Evolutionary conservation across 805 yeast genomes (phyloP), one percentile per base, ranked within the genome.

Genomic region (Candida mattraensis): DNA sequence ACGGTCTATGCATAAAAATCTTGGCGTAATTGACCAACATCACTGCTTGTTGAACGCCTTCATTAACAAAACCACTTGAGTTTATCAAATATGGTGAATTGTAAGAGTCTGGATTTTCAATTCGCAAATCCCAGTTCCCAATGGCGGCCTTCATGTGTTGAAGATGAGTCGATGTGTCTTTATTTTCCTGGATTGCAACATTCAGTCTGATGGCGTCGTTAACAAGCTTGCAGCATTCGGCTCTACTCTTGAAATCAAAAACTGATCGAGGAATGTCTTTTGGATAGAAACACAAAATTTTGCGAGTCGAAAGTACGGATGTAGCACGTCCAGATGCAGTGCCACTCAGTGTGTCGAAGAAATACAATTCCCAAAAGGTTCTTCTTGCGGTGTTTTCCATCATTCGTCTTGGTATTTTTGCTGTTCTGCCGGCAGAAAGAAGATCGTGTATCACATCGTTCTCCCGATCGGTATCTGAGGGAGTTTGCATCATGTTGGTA

Each of bases 1-100:
- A 64, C 3, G 79, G 80, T 38, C 79, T 52, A 50, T 74, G 77
- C 3, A 74, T 70, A 44, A 73, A 74, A n/a, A 74, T 71, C 42
- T 69, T 71, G 1, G 79, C 77, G 51, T 74, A 74, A 39, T 69
- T 69, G 34, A 68, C 58, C 52, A 74, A 52, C 37, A 72, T 58
- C 7, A 69, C 60, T 1, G 77, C 65, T 45, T 74, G 78, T 35
- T 72, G 76, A 3, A 73, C 69, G 18, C 79, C 80, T 38, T 74
- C 78, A 47, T 74, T 74, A 9, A 74, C 72, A 5, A 42, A 43
- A 1, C 79, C 79, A 42, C 55, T 54, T 11, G 60, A 47, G 42
- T 66, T 62, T 9, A 74, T 61, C 19, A 74, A 51, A 35, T 63
- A 63, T 1, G 77, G 76, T 7, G 67, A 54, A 34, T 60, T 56